Evolutionary conservation across 768 basidiomycete genomes (phyloP), one percentile per base, ranked within the genome.

Genomic region (Mycena galericulata): DNA sequence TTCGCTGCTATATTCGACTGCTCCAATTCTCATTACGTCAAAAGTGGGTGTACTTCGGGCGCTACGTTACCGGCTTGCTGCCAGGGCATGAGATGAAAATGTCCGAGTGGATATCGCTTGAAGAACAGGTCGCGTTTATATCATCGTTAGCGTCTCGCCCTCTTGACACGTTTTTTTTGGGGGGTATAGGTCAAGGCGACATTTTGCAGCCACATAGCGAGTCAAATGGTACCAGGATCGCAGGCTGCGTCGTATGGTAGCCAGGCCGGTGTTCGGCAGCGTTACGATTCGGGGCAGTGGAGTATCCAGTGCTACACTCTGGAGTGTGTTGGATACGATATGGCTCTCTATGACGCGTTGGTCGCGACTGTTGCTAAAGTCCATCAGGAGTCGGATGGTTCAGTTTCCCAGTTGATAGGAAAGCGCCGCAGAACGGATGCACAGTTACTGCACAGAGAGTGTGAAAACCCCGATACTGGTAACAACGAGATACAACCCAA

Each of bases 11-110:
- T 6, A 11, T 4, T 24, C n/a, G 24, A 54, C 22, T 3, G 3
- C 26, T 27, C 38, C 18, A 27, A 62, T 22, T 18, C 41, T 6
- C 2, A 32, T n/a, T 10, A 12, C 12, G 36, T 36, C 36, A 29
- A 1, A 43, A 78, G 78, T 80, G 78, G 78, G 63, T 65, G 14
- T 80, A 80, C 51, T 68, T 75, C 9, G 79, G 78, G 1, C 62
- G 69, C 26, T 79, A 78, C 68, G 20, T 62, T 11, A 74, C 62
- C 46, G 68, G 65, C 1, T 45, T 51, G 30, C 54, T 80, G 10
- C 34, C 66, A 0, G 74, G 70, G 2, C 50, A 65, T 40, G 73
- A 77, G 17, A 80, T 80, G 79, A 58, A 64, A 8, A 59, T 79
- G 20, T 75, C 77, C 10, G 79, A 79, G 65, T 80, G 78, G 79